Percentiles rank a stretch among this genome's conserved stretches.
These are phyloP conservation scores for Adansonia madagascariensis DNA, from an alignment of 441 rosid genomes.

Conservation along the genomic window DNA sequence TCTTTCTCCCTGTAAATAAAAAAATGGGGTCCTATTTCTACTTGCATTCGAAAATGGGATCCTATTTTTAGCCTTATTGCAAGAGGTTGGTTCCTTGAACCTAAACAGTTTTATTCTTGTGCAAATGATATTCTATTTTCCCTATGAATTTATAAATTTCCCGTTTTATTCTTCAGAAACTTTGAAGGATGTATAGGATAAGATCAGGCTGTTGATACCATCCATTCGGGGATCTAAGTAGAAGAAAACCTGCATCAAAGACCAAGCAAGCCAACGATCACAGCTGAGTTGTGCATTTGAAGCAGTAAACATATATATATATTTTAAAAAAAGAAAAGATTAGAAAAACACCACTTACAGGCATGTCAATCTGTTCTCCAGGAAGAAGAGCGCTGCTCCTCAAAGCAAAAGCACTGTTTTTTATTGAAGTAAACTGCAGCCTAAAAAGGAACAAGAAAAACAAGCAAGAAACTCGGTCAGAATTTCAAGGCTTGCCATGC, in stretches of 20 bases:
- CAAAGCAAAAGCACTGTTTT: conserved; percentile 96
- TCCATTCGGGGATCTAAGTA: conserved; percentile 94
- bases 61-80: background rate
- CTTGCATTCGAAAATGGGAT: background rate
- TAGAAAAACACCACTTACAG: conserved; percentile 49
- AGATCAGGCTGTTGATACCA: conserved; percentile 84
- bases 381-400: conserved; percentile 95
- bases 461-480: background rate
- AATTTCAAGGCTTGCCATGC: background rate
- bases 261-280: background rate
- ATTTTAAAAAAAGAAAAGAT: background rate
- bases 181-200: conserved; percentile 93
- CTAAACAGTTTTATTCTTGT: background rate
- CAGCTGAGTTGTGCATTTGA: background rate
- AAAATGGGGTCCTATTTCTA: too few species aligned
- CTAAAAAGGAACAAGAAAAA: conserved; percentile 38
- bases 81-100: background rate
- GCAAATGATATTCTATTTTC: conserved; percentile 3
- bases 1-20: background rate
- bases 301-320: too few species aligned
- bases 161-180: conserved; percentile 52
- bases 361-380: conserved; percentile 97
- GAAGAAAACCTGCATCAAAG: conserved; percentile 73
- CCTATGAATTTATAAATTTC: too few species aligned
- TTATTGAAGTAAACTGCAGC: conserved; percentile 96